Conservation (phyloP, 805 yeast genomes). For the Soucietia sequanensis region DNA sequence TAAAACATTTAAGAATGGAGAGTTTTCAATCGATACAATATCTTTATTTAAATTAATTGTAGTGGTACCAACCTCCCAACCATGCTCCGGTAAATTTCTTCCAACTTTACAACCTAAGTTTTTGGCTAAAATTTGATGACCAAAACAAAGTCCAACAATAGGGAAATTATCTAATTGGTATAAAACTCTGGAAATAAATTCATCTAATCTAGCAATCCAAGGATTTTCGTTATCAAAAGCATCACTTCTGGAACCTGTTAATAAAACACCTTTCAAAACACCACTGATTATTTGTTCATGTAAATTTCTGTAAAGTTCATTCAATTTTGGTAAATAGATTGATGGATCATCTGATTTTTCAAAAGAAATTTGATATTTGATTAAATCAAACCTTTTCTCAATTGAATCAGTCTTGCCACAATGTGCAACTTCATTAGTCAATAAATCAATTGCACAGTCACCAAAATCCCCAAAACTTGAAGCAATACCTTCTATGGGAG, state of each 20-base stretch:
- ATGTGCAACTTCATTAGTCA: slow-evolving; percentile 14
- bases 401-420: slow-evolving; percentile 12
- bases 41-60: slow-evolving; percentile 47
- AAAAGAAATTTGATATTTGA: slow-evolving; percentile 38
- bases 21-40: slow-evolving; percentile 22
- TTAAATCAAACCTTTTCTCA: slow-evolving; percentile 15
- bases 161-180: slow-evolving; percentile 28
- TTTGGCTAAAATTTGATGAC: slow-evolving; percentile 76
- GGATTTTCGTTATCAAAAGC: slow-evolving; percentile 36
- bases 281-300: slow-evolving; percentile 24
- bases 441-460: slow-evolving; percentile 39
- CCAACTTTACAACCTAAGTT: slow-evolving; percentile 62
- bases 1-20: slow-evolving; percentile 27
- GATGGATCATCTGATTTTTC: slow-evolving; percentile 13
- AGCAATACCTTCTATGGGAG: slow-evolving; percentile 27
- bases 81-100: slow-evolving; percentile 47
- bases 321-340: slow-evolving; percentile 9
- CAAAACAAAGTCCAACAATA: slow-evolving; percentile 76
- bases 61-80: slow-evolving; percentile 73
- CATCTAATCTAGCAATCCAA: slow-evolving; percentile 43
- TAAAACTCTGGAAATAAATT: slow-evolving; percentile 26
- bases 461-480: slow-evolving; percentile 53
- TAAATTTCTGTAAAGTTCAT: slow-evolving; percentile 13
- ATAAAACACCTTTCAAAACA: slow-evolving; percentile 38
- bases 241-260: slow-evolving; percentile 55